These are phyloP conservation scores for Adansonia digitata DNA, from an alignment of 345 rosid species.

Conservation along the genomic window DNA sequence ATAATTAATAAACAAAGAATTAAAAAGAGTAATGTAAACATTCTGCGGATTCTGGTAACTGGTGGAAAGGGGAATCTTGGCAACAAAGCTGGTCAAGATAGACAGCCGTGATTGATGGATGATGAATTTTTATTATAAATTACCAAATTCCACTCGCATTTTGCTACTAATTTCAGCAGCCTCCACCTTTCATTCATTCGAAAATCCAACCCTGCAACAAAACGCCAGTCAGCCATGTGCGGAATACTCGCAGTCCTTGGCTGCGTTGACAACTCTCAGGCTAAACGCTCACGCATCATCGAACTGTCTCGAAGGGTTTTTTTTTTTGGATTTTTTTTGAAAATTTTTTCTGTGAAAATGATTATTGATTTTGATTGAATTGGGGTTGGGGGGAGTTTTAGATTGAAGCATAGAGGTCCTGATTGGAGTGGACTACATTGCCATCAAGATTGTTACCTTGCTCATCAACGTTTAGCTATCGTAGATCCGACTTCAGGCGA, in stretches of 20 bases:
- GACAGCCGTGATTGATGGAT: slow-evolving; percentile 30
- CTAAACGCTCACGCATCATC: slow-evolving; percentile 74
- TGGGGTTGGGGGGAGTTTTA: slow-evolving; percentile 24
- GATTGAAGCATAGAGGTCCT: slow-evolving; percentile 77
- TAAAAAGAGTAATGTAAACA: too few relatives aligned
- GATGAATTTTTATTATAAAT: neutral
- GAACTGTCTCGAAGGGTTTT: slow-evolving; percentile 64
- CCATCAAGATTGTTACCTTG: slow-evolving; percentile 55
- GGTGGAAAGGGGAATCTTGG: neutral
- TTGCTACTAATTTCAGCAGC: slow-evolving; percentile 3
- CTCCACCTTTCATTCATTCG: neutral
- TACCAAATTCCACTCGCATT: neutral
- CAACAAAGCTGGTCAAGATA: slow-evolving; percentile 15
- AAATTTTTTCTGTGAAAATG: neutral
- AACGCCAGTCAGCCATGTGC: slow-evolving; percentile 59
- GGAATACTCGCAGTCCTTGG: slow-evolving; percentile 82
- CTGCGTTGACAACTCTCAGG: slow-evolving; percentile 60
- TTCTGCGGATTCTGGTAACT: too few relatives aligned
- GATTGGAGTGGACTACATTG: slow-evolving; percentile 82
- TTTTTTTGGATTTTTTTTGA: neutral
- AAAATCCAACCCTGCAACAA: neutral
- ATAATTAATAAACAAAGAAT: too few relatives aligned
- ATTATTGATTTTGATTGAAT: neutral
- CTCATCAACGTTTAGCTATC: slow-evolving; percentile 77
- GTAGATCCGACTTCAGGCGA: slow-evolving; percentile 81